These are phyloP conservation scores for Arxiozyma bovina DNA, from an alignment of 1,139 yeast genomes.

Conservation along the genomic window DNA sequence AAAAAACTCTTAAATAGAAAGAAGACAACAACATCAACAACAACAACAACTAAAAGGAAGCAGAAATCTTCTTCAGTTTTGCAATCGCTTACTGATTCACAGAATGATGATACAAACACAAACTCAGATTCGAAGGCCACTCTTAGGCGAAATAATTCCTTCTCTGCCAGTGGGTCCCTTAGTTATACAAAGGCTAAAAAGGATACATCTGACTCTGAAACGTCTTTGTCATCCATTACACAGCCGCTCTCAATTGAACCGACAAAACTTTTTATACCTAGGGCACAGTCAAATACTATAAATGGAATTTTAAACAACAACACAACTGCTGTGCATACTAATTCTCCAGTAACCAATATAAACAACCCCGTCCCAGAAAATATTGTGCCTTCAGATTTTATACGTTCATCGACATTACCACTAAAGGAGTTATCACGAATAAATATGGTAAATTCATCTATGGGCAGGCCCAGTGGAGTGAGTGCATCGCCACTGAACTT, in stretches of 20 bases:
- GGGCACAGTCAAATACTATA: too few relatives aligned
- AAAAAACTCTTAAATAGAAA: constrained; percentile 1
- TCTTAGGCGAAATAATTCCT: constrained; percentile 36
- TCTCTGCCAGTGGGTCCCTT: constrained; percentile 67
- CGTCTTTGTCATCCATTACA: too few relatives aligned
- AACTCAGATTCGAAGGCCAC: not conserved
- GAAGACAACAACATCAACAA: constrained; percentile 9
- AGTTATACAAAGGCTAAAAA: constrained; percentile 42
- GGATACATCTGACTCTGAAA: not conserved
- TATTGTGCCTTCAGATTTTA: too few relatives aligned
- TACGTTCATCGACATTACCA: too few relatives aligned
- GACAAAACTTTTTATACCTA: too few relatives aligned
- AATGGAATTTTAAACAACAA: too few relatives aligned
- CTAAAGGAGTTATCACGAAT: too few relatives aligned
- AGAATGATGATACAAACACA: not conserved
- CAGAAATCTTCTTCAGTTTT: too few relatives aligned
- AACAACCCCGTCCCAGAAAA: not conserved
- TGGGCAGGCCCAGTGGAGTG: constrained; percentile 44
- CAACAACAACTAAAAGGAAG: constrained; percentile 3
- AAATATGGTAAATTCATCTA: not conserved
- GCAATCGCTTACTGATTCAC: too few relatives aligned
- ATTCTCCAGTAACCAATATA: not conserved
- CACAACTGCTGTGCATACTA: not conserved
- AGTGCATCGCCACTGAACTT: constrained; percentile 77
- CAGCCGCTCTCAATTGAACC: too few relatives aligned